A percentile compares a stretch with the other conserved stretches of the same genome.
phyloP scores from a whole-genome alignment of 176 grass and related monocot species.

The Thalia dealbata region DNA sequence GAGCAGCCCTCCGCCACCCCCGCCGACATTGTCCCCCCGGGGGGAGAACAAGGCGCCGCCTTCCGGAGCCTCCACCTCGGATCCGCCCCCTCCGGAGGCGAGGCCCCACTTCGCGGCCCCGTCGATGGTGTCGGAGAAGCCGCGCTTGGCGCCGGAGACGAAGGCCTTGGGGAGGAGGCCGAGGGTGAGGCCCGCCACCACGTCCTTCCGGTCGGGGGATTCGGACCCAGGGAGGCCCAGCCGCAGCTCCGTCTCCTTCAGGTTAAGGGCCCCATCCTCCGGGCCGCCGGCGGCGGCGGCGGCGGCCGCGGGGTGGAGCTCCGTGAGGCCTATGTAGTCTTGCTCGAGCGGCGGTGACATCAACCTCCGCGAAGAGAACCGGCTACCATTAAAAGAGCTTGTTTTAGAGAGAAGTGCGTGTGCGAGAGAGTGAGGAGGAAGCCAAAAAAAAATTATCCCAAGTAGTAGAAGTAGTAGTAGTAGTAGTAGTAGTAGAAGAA shows the following conservation, averaged over 20 bases:
- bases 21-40: not conserved
- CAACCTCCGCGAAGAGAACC: slow-evolving; percentile 7
- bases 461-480: too few relatives aligned
- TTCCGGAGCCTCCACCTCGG: not conserved
- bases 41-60: slow-evolving; percentile 14
- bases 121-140: slow-evolving; percentile 51
- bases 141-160: slow-evolving; percentile 55
- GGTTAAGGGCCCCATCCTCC: slow-evolving; percentile 20
- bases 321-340: slow-evolving; percentile 80
- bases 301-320: slow-evolving; percentile 5
- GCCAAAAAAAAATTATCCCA: not conserved
- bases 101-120: slow-evolving; percentile 20
- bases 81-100: not conserved
- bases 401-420: not conserved
- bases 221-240: slow-evolving; percentile 64
- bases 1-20: slow-evolving; percentile 7
- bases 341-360: slow-evolving; percentile 93
- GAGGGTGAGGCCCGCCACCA: slow-evolving; percentile 27
- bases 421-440: not conserved
- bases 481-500: not conserved
- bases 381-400: not conserved
- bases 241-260: slow-evolving; percentile 78
- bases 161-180: slow-evolving; percentile 70
- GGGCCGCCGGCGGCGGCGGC: not conserved
- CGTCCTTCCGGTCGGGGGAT: slow-evolving; percentile 32